These are phyloP conservation scores for Lasiosphaeria ovina DNA, from an alignment of 495 filamentous ascomycete genomes.

Conservation along the genomic window DNA sequence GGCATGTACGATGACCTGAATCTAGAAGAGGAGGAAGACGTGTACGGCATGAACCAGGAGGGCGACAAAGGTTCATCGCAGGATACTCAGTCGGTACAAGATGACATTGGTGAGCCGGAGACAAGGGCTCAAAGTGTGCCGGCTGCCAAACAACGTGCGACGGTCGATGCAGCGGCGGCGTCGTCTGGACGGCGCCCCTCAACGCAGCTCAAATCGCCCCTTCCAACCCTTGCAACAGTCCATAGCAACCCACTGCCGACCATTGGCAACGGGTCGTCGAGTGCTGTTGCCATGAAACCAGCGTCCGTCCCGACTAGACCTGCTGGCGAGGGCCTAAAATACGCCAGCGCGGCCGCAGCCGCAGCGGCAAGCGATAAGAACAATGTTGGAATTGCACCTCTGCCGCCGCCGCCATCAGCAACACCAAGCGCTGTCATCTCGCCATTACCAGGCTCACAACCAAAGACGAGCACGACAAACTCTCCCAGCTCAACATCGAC, in stretches of 20 bases:
- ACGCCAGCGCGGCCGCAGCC: conserved; percentile 92
- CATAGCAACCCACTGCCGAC: conserved; percentile 61
- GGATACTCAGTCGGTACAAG: conserved; percentile 89
- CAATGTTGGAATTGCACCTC: conserved; percentile 88
- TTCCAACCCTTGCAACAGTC: conserved; percentile 85
- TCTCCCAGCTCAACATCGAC: conserved; percentile 41
- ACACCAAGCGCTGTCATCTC: conserved; percentile 40
- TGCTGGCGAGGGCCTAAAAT: conserved; percentile 88
- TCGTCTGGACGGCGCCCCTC: conserved; percentile 72
- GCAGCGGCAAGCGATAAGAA: conserved; percentile 93
- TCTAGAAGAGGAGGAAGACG: conserved; percentile 83
- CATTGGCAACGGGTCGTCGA: conserved; percentile 57
- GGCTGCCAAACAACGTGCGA: conserved; percentile 51
- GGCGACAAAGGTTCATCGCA: conserved; percentile 89
- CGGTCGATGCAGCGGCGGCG: conserved; percentile 47
- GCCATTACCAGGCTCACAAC: conserved; percentile 45
- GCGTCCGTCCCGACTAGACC: conserved; percentile 81
- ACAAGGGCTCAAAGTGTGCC: conserved; percentile 47
- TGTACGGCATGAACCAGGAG: conserved; percentile 77
- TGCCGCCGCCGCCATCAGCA: conserved; percentile 77
- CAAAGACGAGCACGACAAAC: conserved; percentile 43
- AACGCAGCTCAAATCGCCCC: conserved; percentile 86
- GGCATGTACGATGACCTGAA: conserved; percentile 90
- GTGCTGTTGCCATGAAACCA: conserved; percentile 72
- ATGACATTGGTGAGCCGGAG: conserved; percentile 70